Base-by-base conservation (phyloP, 164 flowering plant species). In the Platanus orientalis region DNA sequence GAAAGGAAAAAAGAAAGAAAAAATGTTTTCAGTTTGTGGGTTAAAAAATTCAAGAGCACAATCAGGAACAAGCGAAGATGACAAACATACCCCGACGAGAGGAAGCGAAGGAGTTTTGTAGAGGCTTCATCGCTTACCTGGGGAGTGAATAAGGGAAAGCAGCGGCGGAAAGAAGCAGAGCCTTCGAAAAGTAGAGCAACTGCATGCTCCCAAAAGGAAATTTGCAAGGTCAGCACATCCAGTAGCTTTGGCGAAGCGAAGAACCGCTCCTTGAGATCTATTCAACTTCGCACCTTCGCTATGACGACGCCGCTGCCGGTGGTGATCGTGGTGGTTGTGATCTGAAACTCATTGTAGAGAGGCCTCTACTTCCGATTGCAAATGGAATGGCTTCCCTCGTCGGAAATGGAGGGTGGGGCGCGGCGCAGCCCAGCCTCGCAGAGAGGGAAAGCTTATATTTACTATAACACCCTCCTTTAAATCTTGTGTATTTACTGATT, bases 121-220 rank as follows among this genome's bases (percentile, higher is more conserved):
- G 30, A 64, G 76, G 80, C 82, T 81, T 87, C 47, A 62, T 81
- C 0, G 63, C 71, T 0, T 83, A 72, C 57, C 73, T 84, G 13
- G 95, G 89, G 10, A 86, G 40, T 45, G 86, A 54, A 64, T 84
- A 79, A 62, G 99, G 96, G 67, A 84, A 94, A 69, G 65, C 83
- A 25, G 88, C 92, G 7, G 96, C 96, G 26, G 79, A 75, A 0
- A 91, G 63, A 62, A 94, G 85, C 69, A 89, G 45, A 48, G 78
- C 89, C 23, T 85, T 61, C 3, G 99, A 80, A 53, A 71, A 83
- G 79, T 88, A 86, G 62, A 97, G 89, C 55, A 91, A 71, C 57
- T 82, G 84, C 82, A 69, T 94, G 76, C 82, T 91, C 97, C 58
- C 99, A n/a, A 76, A 40, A 94, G 72, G 64, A 77, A 84, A 67